Conservation (phyloP, 2,329 filamentous ascomycete genomes). For the Grosmannia huntii region DNA sequence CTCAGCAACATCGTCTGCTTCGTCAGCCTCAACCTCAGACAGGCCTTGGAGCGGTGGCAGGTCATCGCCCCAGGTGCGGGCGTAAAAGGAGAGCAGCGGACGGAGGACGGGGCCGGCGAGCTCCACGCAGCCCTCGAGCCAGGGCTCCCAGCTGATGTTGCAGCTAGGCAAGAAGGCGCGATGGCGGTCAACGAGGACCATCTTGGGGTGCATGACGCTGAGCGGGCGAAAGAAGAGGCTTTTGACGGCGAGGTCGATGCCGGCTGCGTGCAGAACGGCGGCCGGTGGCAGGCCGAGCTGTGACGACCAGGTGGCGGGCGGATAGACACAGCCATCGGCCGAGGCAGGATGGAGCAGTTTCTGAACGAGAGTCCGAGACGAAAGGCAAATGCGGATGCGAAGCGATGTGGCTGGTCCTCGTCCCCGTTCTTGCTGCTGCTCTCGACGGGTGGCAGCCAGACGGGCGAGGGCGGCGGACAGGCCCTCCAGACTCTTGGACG, state of each 20-base stretch:
- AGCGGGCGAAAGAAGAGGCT: conserved; percentile 69
- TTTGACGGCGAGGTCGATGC: conserved; percentile 59
- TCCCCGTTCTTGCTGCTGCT: not conserved
- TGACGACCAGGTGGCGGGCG: conserved; percentile 41
- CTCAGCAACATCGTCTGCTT: not conserved
- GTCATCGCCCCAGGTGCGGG: conserved; percentile 48
- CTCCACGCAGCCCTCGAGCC: conserved; percentile 68
- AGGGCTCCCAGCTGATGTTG: conserved; percentile 79
- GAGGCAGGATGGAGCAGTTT: conserved; percentile 63
- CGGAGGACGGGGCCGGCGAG: conserved; percentile 48
- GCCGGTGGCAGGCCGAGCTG: conserved; percentile 51
- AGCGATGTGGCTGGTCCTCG: conserved; percentile 21
- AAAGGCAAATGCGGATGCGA: conserved; percentile 62
- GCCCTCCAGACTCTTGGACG: conserved; percentile 45
- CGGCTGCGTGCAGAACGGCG: conserved; percentile 35
- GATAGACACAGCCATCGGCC: conserved; percentile 47
- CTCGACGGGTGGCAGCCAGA: conserved; percentile 34
- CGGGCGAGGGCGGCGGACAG: conserved; percentile 44
- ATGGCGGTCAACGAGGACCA: conserved; percentile 57
- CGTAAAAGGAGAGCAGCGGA: conserved; percentile 54
- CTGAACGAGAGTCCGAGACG: conserved; percentile 57
- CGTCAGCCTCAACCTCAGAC: not conserved
- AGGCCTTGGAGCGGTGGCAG: conserved; percentile 1
- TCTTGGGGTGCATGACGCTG: conserved; percentile 83
- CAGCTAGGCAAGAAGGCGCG: conserved; percentile 62